These are phyloP conservation scores for Raphanus hybrid DNA, from an alignment of 441 rosid species.

Conservation along the genomic window DNA sequence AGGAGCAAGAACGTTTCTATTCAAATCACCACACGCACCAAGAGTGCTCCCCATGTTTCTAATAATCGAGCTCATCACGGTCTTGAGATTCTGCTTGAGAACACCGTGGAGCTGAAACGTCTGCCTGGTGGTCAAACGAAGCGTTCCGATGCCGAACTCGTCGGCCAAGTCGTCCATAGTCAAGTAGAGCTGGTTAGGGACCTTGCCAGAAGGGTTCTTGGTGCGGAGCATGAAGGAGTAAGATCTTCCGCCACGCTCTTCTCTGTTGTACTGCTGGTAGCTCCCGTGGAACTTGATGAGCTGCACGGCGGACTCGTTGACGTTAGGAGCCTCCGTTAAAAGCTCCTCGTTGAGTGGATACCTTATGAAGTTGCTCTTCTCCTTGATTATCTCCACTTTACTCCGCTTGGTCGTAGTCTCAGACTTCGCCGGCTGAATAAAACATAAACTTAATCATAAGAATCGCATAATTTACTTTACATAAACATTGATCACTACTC, in stretches of 20 bases:
- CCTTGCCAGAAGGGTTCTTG: conserved; percentile 91
- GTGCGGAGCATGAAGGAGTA: conserved; percentile 99
- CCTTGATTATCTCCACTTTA: too few relatives aligned
- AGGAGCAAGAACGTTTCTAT: conserved; percentile 95
- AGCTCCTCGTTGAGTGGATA: conserved; percentile 97
- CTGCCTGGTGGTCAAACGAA: conserved; percentile 74
- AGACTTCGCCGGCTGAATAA: too few relatives aligned
- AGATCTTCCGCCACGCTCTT: conserved; percentile 86
- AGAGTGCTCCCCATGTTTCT: conserved; percentile 92
- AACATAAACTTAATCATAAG: too few relatives aligned
- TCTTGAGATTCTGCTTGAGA: conserved; percentile 87
- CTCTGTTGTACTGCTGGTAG: conserved; percentile 96
- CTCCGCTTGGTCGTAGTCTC: too few relatives aligned
- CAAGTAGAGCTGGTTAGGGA: conserved; percentile 79
- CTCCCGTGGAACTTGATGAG: conserved; percentile 97
- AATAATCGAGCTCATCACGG: conserved; percentile 92
- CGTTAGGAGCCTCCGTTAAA: conserved; percentile 79
- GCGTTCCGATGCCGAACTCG: conserved; percentile 90
- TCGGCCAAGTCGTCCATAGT: conserved; percentile 97
- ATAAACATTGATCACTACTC: too few relatives aligned
- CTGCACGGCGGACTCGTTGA: conserved; percentile 86
- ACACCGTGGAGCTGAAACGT: conserved; percentile 99
- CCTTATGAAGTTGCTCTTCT: conserved; percentile 66
- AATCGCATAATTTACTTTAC: too few relatives aligned
- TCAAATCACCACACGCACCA: conserved; percentile 98